phyloP scores from a whole-genome alignment of 1,139 yeast genomes.

The Lodderomyces margitis region DNA sequence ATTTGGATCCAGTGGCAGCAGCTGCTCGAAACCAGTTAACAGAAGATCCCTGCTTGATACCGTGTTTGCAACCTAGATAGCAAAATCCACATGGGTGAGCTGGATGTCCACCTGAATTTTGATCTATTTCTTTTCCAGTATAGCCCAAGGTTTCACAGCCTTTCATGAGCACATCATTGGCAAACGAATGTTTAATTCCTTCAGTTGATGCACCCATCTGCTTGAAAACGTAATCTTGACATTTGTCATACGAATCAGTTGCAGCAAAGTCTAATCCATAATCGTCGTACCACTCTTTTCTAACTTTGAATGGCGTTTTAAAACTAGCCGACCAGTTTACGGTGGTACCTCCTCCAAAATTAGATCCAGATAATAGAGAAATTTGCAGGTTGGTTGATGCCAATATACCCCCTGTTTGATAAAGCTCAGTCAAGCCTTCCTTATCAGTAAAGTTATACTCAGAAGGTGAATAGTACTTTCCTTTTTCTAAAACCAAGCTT shows the following conservation, averaged over 20 bases:
- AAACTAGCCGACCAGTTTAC: conserved; percentile 64
- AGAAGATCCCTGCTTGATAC: conserved; percentile 54
- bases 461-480: conserved; percentile 39
- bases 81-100: conserved; percentile 53
- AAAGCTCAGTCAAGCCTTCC: conserved; percentile 37
- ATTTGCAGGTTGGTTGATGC: conserved; percentile 30
- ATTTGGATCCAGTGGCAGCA: conserved; percentile 44
- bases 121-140: conserved; percentile 39
- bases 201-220: conserved; percentile 51
- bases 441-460: conserved; percentile 40
- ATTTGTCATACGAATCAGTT: conserved; percentile 42
- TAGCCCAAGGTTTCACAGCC: conserved; percentile 50
- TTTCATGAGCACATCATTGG: conserved; percentile 47
- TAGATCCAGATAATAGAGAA: conserved; percentile 50
- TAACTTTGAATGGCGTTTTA: conserved; percentile 51
- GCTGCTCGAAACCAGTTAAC: conserved; percentile 56
- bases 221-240: conserved; percentile 48
- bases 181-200: conserved; percentile 43
- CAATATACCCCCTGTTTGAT: conserved; percentile 40
- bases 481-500: conserved; percentile 54
- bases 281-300: conserved; percentile 55
- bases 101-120: conserved; percentile 49
- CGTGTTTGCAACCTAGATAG: conserved; percentile 52
- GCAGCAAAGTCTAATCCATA: conserved; percentile 52
- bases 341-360: conserved; percentile 62